These are phyloP conservation scores for Phytophthora sojae DNA, from an alignment of 352 stramenopile genomes.

Conservation along the genomic window DNA sequence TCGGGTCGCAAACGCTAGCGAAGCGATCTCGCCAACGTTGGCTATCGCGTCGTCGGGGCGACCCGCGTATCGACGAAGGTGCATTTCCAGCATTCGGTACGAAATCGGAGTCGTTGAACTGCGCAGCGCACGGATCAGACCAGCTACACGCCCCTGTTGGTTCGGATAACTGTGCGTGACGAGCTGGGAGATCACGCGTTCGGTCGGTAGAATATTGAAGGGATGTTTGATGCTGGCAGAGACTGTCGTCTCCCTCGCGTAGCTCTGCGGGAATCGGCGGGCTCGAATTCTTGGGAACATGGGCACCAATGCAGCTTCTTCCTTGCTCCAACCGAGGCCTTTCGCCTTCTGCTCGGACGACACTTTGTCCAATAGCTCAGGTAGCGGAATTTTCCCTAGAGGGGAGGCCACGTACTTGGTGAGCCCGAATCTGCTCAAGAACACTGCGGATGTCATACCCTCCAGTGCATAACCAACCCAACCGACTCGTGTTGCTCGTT, in stretches of 20 bases:
- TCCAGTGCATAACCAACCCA: constrained; percentile 83
- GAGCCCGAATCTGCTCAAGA: constrained; percentile 69
- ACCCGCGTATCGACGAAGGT: constrained; percentile 72
- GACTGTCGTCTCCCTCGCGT: constrained; percentile 30
- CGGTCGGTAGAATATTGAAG: constrained; percentile 67
- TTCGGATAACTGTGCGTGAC: constrained; percentile 73
- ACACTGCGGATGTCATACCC: constrained; percentile 62
- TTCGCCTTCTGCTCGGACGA: constrained; percentile 49
- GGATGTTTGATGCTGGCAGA: constrained; percentile 52
- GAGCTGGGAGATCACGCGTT: constrained; percentile 57
- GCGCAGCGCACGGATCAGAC: constrained; percentile 56
- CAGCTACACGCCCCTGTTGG: constrained; percentile 70
- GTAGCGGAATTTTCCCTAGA: constrained; percentile 37
- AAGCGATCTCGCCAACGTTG: constrained; percentile 66
- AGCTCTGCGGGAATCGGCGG: constrained; percentile 48
- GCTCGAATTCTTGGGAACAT: constrained; percentile 30
- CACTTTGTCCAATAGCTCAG: constrained; percentile 41
- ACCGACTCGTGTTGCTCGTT: constrained; percentile 29
- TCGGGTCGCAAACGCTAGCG: constrained; percentile 49
- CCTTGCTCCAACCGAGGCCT: constrained; percentile 62
- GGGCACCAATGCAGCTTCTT: constrained; percentile 57
- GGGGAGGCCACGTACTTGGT: constrained; percentile 49
- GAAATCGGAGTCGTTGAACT: constrained; percentile 70
- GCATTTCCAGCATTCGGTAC: constrained; percentile 78
- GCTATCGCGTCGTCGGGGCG: constrained; percentile 73